Evolutionary conservation across 129 eudicot species (phyloP).

Genomic region (Mikania micrantha): DNA sequence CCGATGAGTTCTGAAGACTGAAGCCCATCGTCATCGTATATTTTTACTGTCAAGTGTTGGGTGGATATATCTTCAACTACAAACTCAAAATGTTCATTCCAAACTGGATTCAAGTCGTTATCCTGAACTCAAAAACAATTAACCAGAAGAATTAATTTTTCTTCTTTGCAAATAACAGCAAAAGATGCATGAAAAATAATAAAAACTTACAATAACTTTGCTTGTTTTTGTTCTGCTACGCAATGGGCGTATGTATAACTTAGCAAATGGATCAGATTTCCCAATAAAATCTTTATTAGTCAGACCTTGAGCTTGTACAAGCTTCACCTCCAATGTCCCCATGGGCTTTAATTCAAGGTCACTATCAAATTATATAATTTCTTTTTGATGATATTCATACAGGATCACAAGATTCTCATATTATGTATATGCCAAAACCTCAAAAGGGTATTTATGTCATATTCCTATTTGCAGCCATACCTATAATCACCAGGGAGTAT

Average conservation of each 20-base stretch:
- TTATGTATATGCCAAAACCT: neutral
- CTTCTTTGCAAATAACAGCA: neutral
- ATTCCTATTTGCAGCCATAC: conserved; percentile 25
- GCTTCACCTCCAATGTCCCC: conserved; percentile 91
- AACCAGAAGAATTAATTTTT: neutral
- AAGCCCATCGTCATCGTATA: conserved; percentile 83
- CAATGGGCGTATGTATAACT: conserved; percentile 61
- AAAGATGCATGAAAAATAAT: neutral
- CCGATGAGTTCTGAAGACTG: conserved; percentile 88
- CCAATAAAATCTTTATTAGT: conserved; percentile 89
- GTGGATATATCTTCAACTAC: conserved; percentile 79
- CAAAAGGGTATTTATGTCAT: neutral
- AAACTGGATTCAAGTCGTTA: conserved; percentile 87
- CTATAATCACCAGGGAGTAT: conserved; percentile 95
- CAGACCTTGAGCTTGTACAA: conserved; percentile 87
- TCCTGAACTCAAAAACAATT: conserved; percentile 39
- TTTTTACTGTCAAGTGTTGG: conserved; percentile 78
- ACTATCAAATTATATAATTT: conserved; percentile 30
- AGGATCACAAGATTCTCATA: neutral
- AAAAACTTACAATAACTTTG: conserved; percentile 71
- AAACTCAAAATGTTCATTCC: conserved; percentile 98
- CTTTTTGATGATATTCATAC: too few relatives aligned
- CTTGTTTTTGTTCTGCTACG: conserved; percentile 67
- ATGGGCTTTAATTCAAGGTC: conserved; percentile 87
- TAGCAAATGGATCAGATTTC: conserved; percentile 94